Evolutionary conservation across 257 asterid species (phyloP).

Genomic region (Coffea canephora): DNA sequence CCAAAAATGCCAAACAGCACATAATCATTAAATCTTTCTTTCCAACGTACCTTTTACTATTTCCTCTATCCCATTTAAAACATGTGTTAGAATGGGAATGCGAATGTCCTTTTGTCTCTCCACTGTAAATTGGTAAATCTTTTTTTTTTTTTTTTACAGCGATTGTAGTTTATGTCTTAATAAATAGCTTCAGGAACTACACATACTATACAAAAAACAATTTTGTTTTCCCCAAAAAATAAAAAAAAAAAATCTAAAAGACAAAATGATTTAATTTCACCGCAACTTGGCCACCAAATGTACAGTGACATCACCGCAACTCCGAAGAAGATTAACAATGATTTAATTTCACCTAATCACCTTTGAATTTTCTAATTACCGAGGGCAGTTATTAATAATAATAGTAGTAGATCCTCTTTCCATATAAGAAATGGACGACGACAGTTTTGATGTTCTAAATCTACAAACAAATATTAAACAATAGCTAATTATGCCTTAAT

Average conservation of each 20-base stretch:
- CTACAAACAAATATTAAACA: background rate
- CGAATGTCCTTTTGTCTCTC: background rate
- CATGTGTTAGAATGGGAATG: slow-evolving; percentile 9
- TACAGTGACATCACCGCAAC: slow-evolving; percentile 12
- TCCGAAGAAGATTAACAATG: background rate
- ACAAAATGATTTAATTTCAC: too few relatives aligned
- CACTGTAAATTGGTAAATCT: background rate
- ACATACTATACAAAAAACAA: too few relatives aligned
- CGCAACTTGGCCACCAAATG: background rate
- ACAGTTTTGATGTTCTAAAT: background rate
- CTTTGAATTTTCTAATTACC: slow-evolving; percentile 11
- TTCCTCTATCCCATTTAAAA: background rate
- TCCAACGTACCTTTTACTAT: background rate
- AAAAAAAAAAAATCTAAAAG: background rate
- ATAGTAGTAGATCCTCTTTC: background rate
- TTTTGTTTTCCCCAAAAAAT: background rate
- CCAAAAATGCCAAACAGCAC: slow-evolving; percentile 20
- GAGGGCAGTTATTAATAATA: background rate
- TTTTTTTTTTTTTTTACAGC: background rate
- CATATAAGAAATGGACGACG: background rate
- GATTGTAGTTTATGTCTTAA: background rate
- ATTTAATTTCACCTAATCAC: slow-evolving; percentile 17
- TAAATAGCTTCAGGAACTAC: too few relatives aligned
- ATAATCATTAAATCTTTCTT: slow-evolving; percentile 16
- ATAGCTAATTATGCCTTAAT: background rate